Conservation (phyloP, 1,284 basidiomycete genomes). For the Ustilago loliicola region DNA sequence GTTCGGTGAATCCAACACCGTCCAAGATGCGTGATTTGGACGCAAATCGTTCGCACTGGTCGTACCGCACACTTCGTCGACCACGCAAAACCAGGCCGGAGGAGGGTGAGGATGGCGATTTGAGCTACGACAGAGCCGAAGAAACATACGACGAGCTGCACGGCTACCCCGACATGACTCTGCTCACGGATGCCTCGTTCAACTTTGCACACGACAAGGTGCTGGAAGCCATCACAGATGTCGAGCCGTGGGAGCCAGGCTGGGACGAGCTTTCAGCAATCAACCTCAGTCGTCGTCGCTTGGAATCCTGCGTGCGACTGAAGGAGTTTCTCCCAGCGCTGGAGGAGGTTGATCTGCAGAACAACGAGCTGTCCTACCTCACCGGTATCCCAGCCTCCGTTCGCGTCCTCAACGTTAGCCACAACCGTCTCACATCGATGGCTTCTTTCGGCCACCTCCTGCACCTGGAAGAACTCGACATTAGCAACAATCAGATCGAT, state of each 20-base stretch:
- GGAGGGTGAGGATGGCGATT: conserved; percentile 17
- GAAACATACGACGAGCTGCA: conserved; percentile 53
- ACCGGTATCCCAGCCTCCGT: conserved; percentile 63
- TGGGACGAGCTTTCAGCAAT: conserved; percentile 87
- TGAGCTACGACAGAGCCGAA: conserved; percentile 25
- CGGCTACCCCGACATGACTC: conserved; percentile 52
- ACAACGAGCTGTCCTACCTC: conserved; percentile 63
- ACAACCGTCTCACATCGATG: conserved; percentile 80
- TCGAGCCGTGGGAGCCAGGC: conserved; percentile 92
- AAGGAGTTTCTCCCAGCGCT: conserved; percentile 93
- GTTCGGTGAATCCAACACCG: conserved; percentile 10
- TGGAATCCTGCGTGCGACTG: conserved; percentile 90
- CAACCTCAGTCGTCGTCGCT: conserved; percentile 81
- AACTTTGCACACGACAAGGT: conserved; percentile 89
- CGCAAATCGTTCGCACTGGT: conserved; percentile 47
- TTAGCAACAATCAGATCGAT: conserved; percentile 90
- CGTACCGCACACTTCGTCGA: conserved; percentile 37
- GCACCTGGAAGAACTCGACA: conserved; percentile 88
- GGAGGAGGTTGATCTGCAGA: conserved; percentile 80
- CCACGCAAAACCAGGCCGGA: conserved; percentile 33
- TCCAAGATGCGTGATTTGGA: conserved; percentile 26
- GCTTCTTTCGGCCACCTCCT: conserved; percentile 89
- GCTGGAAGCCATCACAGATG: conserved; percentile 91
- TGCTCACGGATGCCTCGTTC: conserved; percentile 90
- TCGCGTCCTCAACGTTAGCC: conserved; percentile 50